Base-by-base conservation (phyloP, 768 basidiomycete species). In the Phlegmacium glaucopus region DNA sequence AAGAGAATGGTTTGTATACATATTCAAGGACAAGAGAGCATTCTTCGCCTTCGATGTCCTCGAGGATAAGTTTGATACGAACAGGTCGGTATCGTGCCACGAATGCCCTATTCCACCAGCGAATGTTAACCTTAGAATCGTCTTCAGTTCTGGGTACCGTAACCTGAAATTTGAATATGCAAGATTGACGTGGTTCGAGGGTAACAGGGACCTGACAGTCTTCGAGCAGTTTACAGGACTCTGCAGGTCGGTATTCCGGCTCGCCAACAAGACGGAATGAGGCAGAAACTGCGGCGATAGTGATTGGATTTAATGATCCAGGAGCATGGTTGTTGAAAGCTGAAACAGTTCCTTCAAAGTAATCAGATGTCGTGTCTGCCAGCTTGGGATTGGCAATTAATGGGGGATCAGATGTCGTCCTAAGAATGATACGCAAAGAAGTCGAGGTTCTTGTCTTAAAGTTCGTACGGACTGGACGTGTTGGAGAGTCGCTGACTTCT, bases 21-120 rank as follows among this genome's bases (percentile, higher is more conserved):
- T 73, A 62, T 49, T 73, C 71, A 26, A 69, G 48, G 8, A 73
- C 67, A 9, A 73, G 53, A 6, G 67, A 69, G n/a, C 61, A 61
- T 47, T 69, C 60, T 45, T 72, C 69, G 30, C 65, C 70, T 49
- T 71, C 69, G 36, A 72, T 66, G 16, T 69, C 68, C 39, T 65
- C 61, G 6, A 70, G 39, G 15, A 57, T 54, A 35, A 73, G 45
- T 45, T 70, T 72, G 41, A 72, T 47, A 6, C 71, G 66, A 18
- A 73, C 48, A 12, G 71, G 71, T 4, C 63, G 55, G 29, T 69
- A 46, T 12, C 70, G 63, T 1, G 66, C 61, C 26, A 63, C 39
- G 39, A 68, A 67, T 11, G 69, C 60, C 6, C 65, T 56, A 37
- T 65, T 62, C 63, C 63, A 66, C 69, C 69, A 70, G 1, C 55